Conservation (phyloP, 2,329 filamentous ascomycete genomes). For the Thermomyces lanuginosus region DNA sequence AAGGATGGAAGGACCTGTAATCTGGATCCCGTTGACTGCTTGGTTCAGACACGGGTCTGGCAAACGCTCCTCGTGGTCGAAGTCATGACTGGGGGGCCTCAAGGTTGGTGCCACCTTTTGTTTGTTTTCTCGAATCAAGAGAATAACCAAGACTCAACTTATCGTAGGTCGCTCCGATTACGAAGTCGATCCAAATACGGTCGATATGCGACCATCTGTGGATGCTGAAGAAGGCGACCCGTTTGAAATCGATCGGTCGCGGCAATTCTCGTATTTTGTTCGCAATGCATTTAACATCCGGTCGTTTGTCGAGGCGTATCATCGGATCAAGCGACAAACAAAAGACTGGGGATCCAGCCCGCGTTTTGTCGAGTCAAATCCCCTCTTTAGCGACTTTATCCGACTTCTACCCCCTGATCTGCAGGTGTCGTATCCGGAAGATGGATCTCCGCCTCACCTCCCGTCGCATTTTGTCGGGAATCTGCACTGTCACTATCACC, state of each 20-base stretch:
- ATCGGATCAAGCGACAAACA: constrained; percentile 54
- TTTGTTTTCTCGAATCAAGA: constrained; percentile 1
- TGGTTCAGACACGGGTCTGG: constrained; percentile 76
- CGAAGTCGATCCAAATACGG: constrained; percentile 54
- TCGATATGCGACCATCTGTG: constrained; percentile 55
- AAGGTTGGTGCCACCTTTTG: constrained; percentile 44
- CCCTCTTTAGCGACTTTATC: constrained; percentile 60
- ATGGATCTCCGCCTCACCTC: constrained; percentile 69
- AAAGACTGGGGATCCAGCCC: constrained; percentile 80
- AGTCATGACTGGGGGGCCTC: constrained; percentile 81
- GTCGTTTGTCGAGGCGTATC: constrained; percentile 58
- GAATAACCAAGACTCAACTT: constrained; percentile 7
- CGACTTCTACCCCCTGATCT: constrained; percentile 63
- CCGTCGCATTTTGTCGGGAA: constrained; percentile 79
- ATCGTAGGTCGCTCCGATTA: constrained; percentile 57
- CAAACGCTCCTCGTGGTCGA: constrained; percentile 74
- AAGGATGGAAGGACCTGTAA: constrained; percentile 54
- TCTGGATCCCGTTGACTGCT: constrained; percentile 55
- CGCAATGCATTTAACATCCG: constrained; percentile 64
- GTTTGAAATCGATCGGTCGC: constrained; percentile 58
- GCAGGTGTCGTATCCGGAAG: constrained; percentile 57
- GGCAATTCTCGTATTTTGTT: constrained; percentile 70
- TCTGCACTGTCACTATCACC: constrained; percentile 73
- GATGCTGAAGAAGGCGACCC: constrained; percentile 53
- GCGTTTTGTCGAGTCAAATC: constrained; percentile 62